Evolutionary conservation across 257 asterid species (phyloP).

Genomic region (Ballota nigra): DNA sequence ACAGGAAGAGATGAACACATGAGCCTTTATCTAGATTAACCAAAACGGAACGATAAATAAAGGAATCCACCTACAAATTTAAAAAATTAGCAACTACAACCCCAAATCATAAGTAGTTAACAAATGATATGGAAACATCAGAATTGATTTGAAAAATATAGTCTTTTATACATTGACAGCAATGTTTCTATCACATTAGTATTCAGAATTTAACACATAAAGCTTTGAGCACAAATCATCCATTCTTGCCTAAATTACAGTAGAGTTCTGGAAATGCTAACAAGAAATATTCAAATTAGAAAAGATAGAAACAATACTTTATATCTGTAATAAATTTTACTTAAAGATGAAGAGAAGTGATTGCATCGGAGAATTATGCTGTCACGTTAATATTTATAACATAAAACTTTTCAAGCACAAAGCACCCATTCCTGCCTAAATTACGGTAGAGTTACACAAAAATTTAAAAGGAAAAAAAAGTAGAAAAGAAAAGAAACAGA

Average conservation of each 20-base stretch:
- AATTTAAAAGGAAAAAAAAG: not conserved
- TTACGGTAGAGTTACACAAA: not conserved
- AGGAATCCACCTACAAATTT: not conserved
- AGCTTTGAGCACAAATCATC: not conserved
- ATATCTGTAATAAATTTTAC: no score
- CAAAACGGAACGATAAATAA: not conserved
- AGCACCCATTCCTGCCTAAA: not conserved
- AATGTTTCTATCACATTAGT: not conserved
- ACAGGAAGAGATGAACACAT: not conserved
- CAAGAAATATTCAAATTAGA: not conserved
- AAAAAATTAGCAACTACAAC: not conserved
- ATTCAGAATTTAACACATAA: not conserved
- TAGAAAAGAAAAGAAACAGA: not conserved
- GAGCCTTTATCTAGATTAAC: not conserved
- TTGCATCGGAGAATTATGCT: not conserved
- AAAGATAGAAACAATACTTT: not conserved
- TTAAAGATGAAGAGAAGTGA: not conserved
- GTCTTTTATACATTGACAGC: not conserved
- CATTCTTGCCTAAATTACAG: not conserved
- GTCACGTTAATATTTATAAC: not conserved
- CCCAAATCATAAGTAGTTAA: not conserved
- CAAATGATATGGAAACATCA: not conserved
- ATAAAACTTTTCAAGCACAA: conserved; percentile 1
- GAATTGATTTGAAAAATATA: not conserved
- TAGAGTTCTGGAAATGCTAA: not conserved